These are phyloP conservation scores for Neonectria sp. DNA, from an alignment of 2,329 filamentous ascomycete species.

Conservation along the genomic window DNA sequence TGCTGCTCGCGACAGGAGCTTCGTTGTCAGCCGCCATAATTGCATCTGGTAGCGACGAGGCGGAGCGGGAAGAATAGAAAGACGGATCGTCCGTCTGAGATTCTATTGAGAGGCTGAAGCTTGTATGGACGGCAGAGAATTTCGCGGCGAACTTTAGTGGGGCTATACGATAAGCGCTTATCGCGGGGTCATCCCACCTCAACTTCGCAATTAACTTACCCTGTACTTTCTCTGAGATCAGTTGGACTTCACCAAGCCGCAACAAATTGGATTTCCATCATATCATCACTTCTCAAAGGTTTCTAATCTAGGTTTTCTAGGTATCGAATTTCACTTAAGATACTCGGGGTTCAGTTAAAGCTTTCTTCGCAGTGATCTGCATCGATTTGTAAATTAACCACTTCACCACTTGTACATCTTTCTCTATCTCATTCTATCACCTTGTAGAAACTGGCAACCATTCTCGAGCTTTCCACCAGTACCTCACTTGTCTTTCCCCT, in stretches of 20 bases:
- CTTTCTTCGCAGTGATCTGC: too few species aligned
- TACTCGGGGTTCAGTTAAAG: not conserved
- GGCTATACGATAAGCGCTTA: constrained; percentile 13
- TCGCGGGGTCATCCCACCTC: constrained; percentile 19
- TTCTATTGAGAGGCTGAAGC: constrained; percentile 20
- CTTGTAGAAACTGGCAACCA: not conserved
- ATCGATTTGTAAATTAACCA: too few species aligned
- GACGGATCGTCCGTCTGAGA: constrained; percentile 10
- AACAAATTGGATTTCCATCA: not conserved
- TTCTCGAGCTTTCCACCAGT: constrained; percentile 8
- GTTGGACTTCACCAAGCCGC: not conserved
- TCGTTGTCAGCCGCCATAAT: constrained; percentile 52
- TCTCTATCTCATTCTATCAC: too few species aligned
- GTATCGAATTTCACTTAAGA: not conserved
- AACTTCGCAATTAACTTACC: constrained; percentile 5
- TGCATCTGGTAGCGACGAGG: constrained; percentile 48
- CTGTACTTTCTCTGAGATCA: not conserved
- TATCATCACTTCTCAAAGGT: not conserved
- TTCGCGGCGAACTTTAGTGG: constrained; percentile 33
- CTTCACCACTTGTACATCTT: too few species aligned
- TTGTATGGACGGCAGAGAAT: constrained; percentile 35
- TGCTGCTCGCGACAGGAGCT: constrained; percentile 46
- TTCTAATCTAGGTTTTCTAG: not conserved
- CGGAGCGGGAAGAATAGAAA: constrained; percentile 7
- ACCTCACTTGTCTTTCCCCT: not conserved